Evolutionary conservation across 495 filamentous ascomycete genomes (phyloP).

Genomic region (Trichocladium antarcticum): DNA sequence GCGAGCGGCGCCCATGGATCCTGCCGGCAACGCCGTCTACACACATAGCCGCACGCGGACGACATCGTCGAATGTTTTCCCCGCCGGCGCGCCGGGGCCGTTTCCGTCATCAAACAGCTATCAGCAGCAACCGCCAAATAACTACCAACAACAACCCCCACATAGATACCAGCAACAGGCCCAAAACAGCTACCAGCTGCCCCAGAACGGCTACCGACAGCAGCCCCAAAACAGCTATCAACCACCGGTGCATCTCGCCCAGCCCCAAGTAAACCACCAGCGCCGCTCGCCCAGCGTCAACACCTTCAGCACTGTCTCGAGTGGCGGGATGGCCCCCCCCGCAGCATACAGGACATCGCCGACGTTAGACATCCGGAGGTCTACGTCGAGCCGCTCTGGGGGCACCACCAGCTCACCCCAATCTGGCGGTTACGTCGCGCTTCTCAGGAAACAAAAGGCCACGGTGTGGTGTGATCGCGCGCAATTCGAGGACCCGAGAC

Average conservation of each 20-base stretch:
- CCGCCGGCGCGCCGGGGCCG: constrained; percentile 14
- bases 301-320: constrained; percentile 58
- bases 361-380: constrained; percentile 57
- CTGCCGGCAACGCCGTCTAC: constrained; percentile 24
- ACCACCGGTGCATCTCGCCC: constrained; percentile 30
- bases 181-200: not conserved
- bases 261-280: constrained; percentile 34
- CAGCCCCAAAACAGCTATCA: constrained; percentile 6
- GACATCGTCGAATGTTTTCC: constrained; percentile 49
- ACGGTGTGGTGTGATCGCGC: constrained; percentile 98
- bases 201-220: not conserved
- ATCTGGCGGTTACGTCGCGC: constrained; percentile 74
- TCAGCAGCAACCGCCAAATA: no score
- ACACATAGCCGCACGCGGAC: constrained; percentile 47
- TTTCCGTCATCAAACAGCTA: not conserved
- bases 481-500: constrained; percentile 80
- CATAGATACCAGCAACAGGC: no score
- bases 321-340: constrained; percentile 36
- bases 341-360: constrained; percentile 41
- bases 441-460: constrained; percentile 90
- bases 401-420: constrained; percentile 43
- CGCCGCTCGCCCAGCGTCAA: constrained; percentile 61
- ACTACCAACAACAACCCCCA: not conserved
- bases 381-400: constrained; percentile 58
- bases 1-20: constrained; percentile 29